A percentile compares a stretch with the other conserved stretches of the same genome.
These are phyloP conservation scores for barrel medic (Medicago truncatula) DNA, from an alignment of 306 rosid genomes.

Conservation along the genomic window MtrunA17r5.0-ANR NC_053042.1:46933501-46934000, in stretches of 20 bases:
- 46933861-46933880: slow-evolving; percentile 4
- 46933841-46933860: slow-evolving; percentile 27
- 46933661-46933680: slow-evolving; percentile 87
- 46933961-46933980: slow-evolving; percentile 47
- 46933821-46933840: not conserved
- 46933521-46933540: not conserved
- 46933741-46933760: slow-evolving; percentile 29
- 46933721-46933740: slow-evolving; percentile 64
- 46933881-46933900: slow-evolving; percentile 6
- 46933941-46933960: slow-evolving; percentile 54
- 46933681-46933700: slow-evolving; percentile 65
- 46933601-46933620: slow-evolving; percentile 4
- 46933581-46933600: slow-evolving; percentile 12
- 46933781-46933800: slow-evolving; percentile 22
- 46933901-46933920: slow-evolving; percentile 40
- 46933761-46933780: slow-evolving; percentile 18
- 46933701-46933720: slow-evolving; percentile 68
- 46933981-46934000: slow-evolving; percentile 91
- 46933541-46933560: slow-evolving; percentile 28
- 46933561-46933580: slow-evolving; percentile 26
- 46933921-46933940: slow-evolving; percentile 42
- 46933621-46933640: not conserved
- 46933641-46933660: slow-evolving; percentile 58
- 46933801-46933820: not conserved
- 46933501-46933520: not conserved